Evolutionary conservation across 2,329 filamentous ascomycete genomes (phyloP).

Genomic region (Aspergillus sergii): DNA sequence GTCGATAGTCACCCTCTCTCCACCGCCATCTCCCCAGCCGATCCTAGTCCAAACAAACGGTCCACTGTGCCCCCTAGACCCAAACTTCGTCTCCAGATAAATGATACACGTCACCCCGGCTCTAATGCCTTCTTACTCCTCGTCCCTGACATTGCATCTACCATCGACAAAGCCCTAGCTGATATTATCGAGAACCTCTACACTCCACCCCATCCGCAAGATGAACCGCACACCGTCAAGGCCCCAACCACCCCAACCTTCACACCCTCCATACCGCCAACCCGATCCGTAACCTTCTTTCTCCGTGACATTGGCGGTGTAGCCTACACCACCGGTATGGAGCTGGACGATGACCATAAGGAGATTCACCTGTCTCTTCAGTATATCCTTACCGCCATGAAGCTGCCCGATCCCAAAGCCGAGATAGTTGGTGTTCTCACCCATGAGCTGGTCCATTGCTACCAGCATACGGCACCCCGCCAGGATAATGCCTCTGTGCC

Average conservation of each 20-base stretch:
- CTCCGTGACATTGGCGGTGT: conserved; percentile 80
- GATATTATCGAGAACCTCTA: conserved; percentile 77
- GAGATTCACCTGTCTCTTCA: conserved; percentile 84
- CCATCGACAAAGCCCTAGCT: conserved; percentile 64
- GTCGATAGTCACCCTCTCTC: background rate
- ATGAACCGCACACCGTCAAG: background rate
- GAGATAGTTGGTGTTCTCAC: conserved; percentile 84
- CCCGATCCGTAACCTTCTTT: conserved; percentile 82
- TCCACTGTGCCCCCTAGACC: conserved; percentile 27
- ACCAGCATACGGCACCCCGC: conserved; percentile 71
- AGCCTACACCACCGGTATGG: conserved; percentile 81
- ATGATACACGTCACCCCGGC: conserved; percentile 51
- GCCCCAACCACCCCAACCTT: conserved; percentile 24
- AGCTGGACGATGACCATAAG: conserved; percentile 83
- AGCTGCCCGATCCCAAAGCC: conserved; percentile 32
- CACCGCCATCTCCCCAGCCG: conserved; percentile 21
- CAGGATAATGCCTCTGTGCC: conserved; percentile 19
- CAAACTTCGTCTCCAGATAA: conserved; percentile 39
- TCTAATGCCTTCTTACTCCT: conserved; percentile 63
- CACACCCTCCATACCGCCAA: conserved; percentile 56
- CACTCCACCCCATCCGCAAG: conserved; percentile 24
- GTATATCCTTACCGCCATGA: conserved; percentile 61
- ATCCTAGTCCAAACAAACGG: conserved; percentile 4
- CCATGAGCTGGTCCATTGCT: conserved; percentile 95
- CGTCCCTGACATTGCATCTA: conserved; percentile 61